Base-by-base conservation (phyloP, 495 filamentous ascomycete species). In the Hyphodiscus hymeniophilus region DNA sequence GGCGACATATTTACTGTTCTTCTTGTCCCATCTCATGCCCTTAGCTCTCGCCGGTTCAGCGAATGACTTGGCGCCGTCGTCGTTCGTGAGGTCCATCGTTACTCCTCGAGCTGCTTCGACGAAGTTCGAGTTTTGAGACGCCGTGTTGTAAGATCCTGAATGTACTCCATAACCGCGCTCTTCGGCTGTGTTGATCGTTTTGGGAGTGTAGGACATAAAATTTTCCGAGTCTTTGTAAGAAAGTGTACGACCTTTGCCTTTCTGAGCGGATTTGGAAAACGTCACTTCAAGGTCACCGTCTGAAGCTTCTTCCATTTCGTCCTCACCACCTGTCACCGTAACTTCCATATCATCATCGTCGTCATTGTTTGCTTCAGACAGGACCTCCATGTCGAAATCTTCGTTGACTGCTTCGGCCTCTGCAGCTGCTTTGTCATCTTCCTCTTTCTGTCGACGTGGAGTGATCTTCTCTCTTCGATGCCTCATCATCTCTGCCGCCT, bases 11-110 rank as follows among this genome's bases (percentile, higher is more conserved):
- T 96, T 97, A 67, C 85, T 91, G 56, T 81, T 77, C 59, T 92
- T 90, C 75, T 95, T 95, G 70, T 98, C 92, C 92, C 92, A 98
- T 45, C 90, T 79, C 80, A 92, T 78, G 38, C 81, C 79, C 31
- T 80, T 73, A 11, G 69, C 62, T 58, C 79, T 77, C 17, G 78
- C 76, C 1, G 85, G 79, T 57, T 85, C 80, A 33, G 73, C 89
- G 60, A 94, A 90, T 8, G 74, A 71, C 48, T 81, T 83, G 33
- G 75, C 75, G 7, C 85, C 83, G 47, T 96, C 92, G 66, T 94
- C 88, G 54, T 84, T 85, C 26, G 71, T 79, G 2, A 98, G 77
- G 62, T 98, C 91, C 84, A 98, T 91, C 24, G 86, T 84, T 2
- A 79, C 85, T 54, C 73, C 77, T 54, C 88, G 79, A 2, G 94